These are phyloP conservation scores for Mucor circinelloides DNA, from an alignment of 371 early-diverging fungal genomes.

Conservation along the genomic window DNA sequence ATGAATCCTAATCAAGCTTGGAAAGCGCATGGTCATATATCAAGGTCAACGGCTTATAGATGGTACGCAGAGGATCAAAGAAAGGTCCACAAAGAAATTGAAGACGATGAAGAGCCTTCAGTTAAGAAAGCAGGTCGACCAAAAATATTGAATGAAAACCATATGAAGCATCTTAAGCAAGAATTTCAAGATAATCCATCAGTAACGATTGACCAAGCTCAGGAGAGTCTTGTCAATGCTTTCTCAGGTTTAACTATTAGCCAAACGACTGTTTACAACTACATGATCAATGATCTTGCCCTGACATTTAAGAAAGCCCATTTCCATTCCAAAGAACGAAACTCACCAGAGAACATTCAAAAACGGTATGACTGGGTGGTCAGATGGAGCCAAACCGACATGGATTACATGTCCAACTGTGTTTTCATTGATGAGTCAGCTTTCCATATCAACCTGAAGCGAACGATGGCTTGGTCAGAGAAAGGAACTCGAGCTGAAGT, in stretches of 20 bases:
- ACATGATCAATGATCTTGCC: background rate
- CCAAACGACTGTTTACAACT: background rate
- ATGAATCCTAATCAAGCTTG: too few species aligned
- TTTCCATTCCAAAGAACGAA: too few species aligned
- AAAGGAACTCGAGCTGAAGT: too few species aligned
- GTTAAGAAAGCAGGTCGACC: background rate
- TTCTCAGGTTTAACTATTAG: constrained; percentile 1
- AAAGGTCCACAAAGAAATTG: background rate
- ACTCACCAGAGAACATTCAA: too few species aligned
- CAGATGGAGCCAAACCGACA: too few species aligned
- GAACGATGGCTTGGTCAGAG: too few species aligned
- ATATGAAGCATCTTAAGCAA: constrained; percentile 1
- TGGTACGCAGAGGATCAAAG: constrained; percentile 11
- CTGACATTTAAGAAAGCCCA: constrained; percentile 6
- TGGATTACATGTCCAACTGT: too few species aligned
- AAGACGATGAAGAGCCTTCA: too few species aligned
- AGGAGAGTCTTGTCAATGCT: background rate
- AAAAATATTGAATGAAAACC: constrained; percentile 12
- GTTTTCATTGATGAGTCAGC: too few species aligned
- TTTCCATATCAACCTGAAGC: too few species aligned
- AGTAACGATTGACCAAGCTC: constrained; percentile 11
- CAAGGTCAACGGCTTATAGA: constrained; percentile 6
- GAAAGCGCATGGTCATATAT: too few species aligned
- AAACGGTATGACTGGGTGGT: too few species aligned
- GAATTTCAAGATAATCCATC: constrained; percentile 6